phyloP scores from a whole-genome alignment of 1,284 basidiomycete species.

The Cutaneotrichosporon sp. region DNA sequence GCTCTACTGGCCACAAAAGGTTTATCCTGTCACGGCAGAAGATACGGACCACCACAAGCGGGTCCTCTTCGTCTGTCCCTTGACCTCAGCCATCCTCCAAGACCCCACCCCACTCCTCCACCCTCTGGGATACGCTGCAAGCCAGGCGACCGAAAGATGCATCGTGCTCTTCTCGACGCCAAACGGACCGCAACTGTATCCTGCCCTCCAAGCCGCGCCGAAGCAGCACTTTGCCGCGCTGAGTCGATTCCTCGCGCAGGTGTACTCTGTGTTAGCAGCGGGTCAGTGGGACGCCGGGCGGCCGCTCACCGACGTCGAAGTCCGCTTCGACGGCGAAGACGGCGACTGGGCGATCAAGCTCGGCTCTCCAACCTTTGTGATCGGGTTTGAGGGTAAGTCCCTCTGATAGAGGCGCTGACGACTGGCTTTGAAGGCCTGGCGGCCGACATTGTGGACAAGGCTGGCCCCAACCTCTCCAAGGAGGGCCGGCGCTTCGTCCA shows the following conservation, averaged over 20 bases:
- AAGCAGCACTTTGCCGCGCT: slow-evolving; percentile 35
- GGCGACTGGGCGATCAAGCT: slow-evolving; percentile 32
- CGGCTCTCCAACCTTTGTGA: slow-evolving; percentile 17
- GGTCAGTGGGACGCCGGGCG: slow-evolving; percentile 42
- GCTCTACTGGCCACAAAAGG: slow-evolving; percentile 8
- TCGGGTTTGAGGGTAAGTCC: slow-evolving; percentile 27
- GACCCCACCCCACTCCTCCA: slow-evolving; percentile 32
- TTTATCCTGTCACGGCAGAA: background rate
- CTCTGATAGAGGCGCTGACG: background rate
- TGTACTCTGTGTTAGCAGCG: slow-evolving; percentile 46
- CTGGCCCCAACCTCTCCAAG: background rate
- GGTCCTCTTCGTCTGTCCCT: slow-evolving; percentile 38
- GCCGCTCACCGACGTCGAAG: slow-evolving; percentile 48
- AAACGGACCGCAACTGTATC: slow-evolving; percentile 32
- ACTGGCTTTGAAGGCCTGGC: slow-evolving; percentile 13
- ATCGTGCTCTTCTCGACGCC: slow-evolving; percentile 41
- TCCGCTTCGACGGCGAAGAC: slow-evolving; percentile 44
- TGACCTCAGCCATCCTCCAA: slow-evolving; percentile 31
- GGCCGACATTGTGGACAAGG: slow-evolving; percentile 7
- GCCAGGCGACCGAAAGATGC: slow-evolving; percentile 23
- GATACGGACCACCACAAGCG: slow-evolving; percentile 15
- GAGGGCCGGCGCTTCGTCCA: background rate
- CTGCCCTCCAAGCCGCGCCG: slow-evolving; percentile 25
- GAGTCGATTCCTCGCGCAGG: slow-evolving; percentile 46
- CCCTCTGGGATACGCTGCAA: slow-evolving; percentile 29